Evolutionary conservation across 192 early-diverging fungal genomes (phyloP).

Genomic region (Umbelopsis ramanniana): DNA sequence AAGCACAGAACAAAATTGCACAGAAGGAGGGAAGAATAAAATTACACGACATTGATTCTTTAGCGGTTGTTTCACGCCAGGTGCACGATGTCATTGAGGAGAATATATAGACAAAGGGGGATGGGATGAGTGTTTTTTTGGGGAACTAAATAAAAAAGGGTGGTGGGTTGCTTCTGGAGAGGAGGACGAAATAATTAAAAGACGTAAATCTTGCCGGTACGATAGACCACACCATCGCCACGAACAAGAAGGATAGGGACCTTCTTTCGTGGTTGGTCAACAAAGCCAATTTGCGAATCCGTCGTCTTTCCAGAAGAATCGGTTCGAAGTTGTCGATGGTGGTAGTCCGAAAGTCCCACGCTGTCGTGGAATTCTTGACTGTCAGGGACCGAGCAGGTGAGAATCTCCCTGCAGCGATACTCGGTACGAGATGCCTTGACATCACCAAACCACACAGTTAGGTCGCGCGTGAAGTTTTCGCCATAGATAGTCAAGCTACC

Average conservation of each 20-base stretch:
- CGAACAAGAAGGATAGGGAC: constrained; percentile 43
- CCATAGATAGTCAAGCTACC: constrained; percentile 64
- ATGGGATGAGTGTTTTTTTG: not conserved
- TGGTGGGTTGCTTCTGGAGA: not conserved
- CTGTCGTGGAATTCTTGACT: constrained; percentile 31
- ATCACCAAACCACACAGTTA: constrained; percentile 77
- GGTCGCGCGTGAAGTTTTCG: constrained; percentile 69
- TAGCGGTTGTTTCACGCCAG: not conserved
- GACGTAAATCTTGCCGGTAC: constrained; percentile 38
- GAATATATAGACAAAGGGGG: constrained; percentile 11
- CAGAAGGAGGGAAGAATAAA: not conserved
- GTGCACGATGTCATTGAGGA: not conserved
- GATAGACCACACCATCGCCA: constrained; percentile 44
- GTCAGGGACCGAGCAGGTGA: constrained; percentile 49
- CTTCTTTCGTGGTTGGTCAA: constrained; percentile 17
- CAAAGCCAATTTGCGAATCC: not conserved
- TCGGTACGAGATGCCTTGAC: constrained; percentile 54
- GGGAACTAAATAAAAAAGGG: not conserved
- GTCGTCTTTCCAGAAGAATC: constrained; percentile 17
- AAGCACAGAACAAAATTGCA: not conserved
- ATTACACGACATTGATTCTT: not conserved
- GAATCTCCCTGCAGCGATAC: constrained; percentile 49
- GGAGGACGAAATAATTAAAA: constrained; percentile 20
- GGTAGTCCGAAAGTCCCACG: not conserved
- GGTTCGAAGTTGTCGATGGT: constrained; percentile 15